Conservation (phyloP, 345 rosid species). For the Eutrema japonicum region DNA sequence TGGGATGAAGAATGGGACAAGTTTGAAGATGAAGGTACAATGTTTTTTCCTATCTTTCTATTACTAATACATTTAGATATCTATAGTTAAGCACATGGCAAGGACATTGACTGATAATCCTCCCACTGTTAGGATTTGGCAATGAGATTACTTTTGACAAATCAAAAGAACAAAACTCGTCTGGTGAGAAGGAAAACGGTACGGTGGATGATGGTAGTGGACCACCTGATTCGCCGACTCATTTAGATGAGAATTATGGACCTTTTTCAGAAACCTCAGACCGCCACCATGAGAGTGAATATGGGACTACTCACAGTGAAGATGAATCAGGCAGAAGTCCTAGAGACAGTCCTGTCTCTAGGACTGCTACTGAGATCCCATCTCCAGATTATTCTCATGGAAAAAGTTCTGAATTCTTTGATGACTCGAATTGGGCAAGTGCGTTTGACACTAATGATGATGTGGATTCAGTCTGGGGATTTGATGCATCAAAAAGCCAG, state of each 20-base stretch:
- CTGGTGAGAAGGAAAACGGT: conserved; percentile 55
- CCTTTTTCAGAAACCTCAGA: conserved; percentile 53
- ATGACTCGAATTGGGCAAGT: conserved; percentile 88
- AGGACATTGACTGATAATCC: conserved; percentile 27
- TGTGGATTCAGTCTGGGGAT: conserved; percentile 92
- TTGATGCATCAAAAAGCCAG: conserved; percentile 68
- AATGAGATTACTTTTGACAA: conserved; percentile 74
- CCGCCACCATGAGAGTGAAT: conserved; percentile 61
- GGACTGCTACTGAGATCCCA: conserved; percentile 62
- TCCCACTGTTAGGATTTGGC: conserved; percentile 69
- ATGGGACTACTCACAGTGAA: conserved; percentile 67
- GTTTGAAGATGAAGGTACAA: conserved; percentile 93
- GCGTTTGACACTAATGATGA: conserved; percentile 92
- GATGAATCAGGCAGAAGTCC: conserved; percentile 89
- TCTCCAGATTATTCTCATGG: conserved; percentile 69
- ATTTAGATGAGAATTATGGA: conserved; percentile 54
- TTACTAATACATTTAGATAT: conserved; percentile 18
- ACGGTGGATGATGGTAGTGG: conserved; percentile 55
- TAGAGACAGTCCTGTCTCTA: conserved; percentile 71
- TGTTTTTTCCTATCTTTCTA: conserved; percentile 14
- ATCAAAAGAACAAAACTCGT: conserved; percentile 47
- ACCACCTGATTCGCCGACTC: conserved; percentile 57
- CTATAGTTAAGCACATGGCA: conserved; percentile 17
- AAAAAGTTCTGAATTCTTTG: conserved; percentile 74
- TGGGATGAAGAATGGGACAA: conserved; percentile 99